Conservation (phyloP, 2,329 filamentous ascomycete genomes). For the Ascochyta viciae-villosae region DNA sequence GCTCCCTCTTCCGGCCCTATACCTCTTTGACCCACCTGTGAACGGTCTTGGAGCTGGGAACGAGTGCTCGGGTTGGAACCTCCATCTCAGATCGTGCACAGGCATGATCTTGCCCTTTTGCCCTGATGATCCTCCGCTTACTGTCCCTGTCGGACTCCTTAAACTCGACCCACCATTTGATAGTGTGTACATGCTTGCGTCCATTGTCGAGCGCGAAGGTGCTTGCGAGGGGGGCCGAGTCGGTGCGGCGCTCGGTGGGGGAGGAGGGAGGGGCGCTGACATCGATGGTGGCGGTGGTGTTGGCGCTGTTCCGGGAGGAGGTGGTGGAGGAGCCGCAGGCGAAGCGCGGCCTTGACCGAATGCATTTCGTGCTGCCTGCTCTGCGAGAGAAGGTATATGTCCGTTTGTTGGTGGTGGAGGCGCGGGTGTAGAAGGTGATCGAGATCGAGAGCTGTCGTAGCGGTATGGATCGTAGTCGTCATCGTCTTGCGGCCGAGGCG, state of each 20-base stretch:
- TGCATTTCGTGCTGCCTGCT: conserved; percentile 66
- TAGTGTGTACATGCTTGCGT: conserved; percentile 76
- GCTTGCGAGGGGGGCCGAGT: conserved; percentile 49
- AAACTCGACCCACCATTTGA: conserved; percentile 49
- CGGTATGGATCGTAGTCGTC: conserved; percentile 47
- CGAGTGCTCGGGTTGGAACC: conserved; percentile 81
- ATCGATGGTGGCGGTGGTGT: conserved; percentile 56
- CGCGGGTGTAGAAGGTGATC: conserved; percentile 37
- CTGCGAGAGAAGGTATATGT: conserved; percentile 58
- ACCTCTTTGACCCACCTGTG: conserved; percentile 74
- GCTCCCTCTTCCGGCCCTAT: conserved; percentile 89
- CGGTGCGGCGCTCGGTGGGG: conserved; percentile 41
- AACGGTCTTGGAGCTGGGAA: conserved; percentile 88
- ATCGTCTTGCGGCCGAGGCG: conserved; percentile 49
- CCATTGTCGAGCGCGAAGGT: conserved; percentile 68
- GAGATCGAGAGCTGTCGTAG: conserved; percentile 49
- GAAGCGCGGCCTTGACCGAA: conserved; percentile 53
- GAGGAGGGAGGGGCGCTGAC: conserved; percentile 50
- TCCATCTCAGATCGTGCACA: conserved; percentile 83
- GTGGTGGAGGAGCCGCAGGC: conserved; percentile 51
- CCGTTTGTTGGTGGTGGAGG: conserved; percentile 62
- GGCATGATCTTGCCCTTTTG: conserved; percentile 52
- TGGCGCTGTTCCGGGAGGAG: conserved; percentile 58
- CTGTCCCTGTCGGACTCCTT: conserved; percentile 32
- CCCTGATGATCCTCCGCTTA: conserved; percentile 24